A percentile compares a stretch with the other conserved stretches of the same genome.
Conservation (phyloP, 768 basidiomycete species). For the Amanita muscaria region DNA sequence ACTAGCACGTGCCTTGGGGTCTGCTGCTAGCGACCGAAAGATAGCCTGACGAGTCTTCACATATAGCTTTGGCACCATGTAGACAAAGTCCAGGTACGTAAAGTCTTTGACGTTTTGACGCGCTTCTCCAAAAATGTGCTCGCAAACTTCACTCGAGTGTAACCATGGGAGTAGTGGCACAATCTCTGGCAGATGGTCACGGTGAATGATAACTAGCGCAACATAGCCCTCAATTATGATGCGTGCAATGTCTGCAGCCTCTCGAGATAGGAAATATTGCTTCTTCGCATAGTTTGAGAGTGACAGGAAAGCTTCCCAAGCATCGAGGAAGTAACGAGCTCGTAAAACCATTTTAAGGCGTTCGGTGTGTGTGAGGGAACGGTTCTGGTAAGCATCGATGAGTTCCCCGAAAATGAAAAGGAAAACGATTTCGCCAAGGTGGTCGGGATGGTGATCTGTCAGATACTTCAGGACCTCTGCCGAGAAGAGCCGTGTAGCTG, state of each 20-base stretch:
- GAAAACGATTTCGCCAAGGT: constrained; percentile 20
- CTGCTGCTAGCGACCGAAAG: constrained; percentile 4
- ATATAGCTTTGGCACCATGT: constrained; percentile 20
- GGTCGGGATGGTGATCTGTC: constrained; percentile 14
- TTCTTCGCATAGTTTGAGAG: constrained; percentile 14
- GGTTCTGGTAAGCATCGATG: constrained; percentile 29
- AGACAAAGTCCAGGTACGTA: constrained; percentile 21
- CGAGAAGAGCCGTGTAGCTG: constrained; percentile 28
- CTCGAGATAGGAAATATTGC: constrained; percentile 23
- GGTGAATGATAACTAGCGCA: constrained; percentile 23
- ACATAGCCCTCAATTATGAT: constrained; percentile 25
- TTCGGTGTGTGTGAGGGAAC: constrained; percentile 16
- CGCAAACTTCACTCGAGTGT: constrained; percentile 20
- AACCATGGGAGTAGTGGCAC: constrained; percentile 26
- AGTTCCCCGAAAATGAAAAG: constrained; percentile 32
- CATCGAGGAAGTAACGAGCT: constrained; percentile 19
- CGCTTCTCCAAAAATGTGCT: constrained; percentile 26
- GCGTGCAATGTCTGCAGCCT: constrained; percentile 21
- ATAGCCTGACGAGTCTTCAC: constrained; percentile 18
- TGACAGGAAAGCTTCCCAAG: constrained; percentile 19
- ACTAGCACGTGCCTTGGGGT: constrained; percentile 15
- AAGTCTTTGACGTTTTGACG: constrained; percentile 26
- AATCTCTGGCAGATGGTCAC: constrained; percentile 19
- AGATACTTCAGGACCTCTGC: constrained; percentile 16
- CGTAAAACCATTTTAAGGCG: constrained; percentile 24